Evolutionary conservation across 2,329 filamentous ascomycete species (phyloP).

Genomic region (Ceratocystis colombiana): DNA sequence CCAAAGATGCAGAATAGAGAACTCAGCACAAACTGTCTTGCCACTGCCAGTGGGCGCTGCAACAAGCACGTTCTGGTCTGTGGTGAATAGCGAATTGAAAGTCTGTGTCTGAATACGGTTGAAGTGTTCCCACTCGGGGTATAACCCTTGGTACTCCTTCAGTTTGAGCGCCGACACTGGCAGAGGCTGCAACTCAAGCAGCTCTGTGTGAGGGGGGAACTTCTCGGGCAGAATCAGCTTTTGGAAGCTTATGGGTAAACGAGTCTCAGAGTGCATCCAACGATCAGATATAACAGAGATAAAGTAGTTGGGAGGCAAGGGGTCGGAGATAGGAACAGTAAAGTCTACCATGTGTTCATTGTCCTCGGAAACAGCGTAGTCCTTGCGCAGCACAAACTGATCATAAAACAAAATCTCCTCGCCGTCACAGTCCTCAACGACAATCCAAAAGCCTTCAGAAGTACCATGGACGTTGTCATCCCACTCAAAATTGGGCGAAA

Average conservation of each 20-base stretch:
- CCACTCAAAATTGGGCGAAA: conserved; percentile 93
- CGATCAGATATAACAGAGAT: conserved; percentile 88
- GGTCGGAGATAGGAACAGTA: conserved; percentile 90
- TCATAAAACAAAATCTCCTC: conserved; percentile 94
- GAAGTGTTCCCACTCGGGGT: conserved; percentile 76
- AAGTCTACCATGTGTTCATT: conserved; percentile 95
- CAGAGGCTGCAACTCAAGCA: conserved; percentile 83
- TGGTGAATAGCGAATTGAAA: conserved; percentile 84
- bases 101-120: conserved; percentile 97
- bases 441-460: conserved; percentile 90
- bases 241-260: conserved; percentile 85
- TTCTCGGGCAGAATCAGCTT: conserved; percentile 90
- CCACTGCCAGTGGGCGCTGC: conserved; percentile 89
- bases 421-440: conserved; percentile 94
- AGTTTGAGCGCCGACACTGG: conserved; percentile 81
- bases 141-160: conserved; percentile 70
- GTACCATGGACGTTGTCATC: conserved; percentile 78
- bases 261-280: conserved; percentile 97
- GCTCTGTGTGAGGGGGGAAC: conserved; percentile 85
- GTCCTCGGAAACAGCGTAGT: conserved; percentile 73
- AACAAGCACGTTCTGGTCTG: conserved; percentile 87
- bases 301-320: conserved; percentile 98
- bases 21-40: conserved; percentile 94
- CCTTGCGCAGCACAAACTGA: conserved; percentile 80
- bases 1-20: conserved; percentile 86